phyloP scores from a whole-genome alignment of 768 basidiomycete species.

The Amanita pallidorosea region DNA sequence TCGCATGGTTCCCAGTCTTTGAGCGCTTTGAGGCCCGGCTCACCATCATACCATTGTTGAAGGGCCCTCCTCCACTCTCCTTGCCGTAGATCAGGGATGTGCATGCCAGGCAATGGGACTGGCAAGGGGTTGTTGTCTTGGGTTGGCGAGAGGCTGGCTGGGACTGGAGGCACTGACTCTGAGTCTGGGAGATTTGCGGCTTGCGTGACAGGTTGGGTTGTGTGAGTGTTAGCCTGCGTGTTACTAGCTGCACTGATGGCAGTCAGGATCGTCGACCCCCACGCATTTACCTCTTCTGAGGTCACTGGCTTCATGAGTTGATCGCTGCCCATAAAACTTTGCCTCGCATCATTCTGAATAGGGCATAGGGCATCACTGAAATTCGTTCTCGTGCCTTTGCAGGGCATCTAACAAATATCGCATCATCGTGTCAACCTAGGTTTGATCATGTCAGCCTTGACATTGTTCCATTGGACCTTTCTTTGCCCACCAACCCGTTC shows the following conservation, averaged over 20 bases:
- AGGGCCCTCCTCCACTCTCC: background rate
- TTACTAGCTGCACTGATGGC: background rate
- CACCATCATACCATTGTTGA: background rate
- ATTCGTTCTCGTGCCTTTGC: constrained; percentile 16
- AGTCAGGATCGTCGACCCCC: background rate
- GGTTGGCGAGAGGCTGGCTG: background rate
- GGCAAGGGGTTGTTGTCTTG: background rate
- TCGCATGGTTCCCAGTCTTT: background rate
- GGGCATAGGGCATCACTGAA: constrained; percentile 20
- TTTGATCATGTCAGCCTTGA: no score
- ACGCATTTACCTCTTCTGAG: constrained; percentile 6
- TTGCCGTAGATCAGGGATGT: background rate
- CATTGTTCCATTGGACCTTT: no score
- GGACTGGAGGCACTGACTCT: no score
- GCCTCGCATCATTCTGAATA: constrained; percentile 4
- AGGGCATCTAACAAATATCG: constrained; percentile 23
- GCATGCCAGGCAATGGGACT: background rate
- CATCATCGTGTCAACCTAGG: constrained; percentile 22
- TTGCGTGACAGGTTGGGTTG: background rate
- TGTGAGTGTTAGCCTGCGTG: background rate
- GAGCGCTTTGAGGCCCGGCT: background rate
- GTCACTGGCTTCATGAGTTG: constrained; percentile 8
- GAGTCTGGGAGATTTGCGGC: background rate
- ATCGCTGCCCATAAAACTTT: constrained; percentile 19
- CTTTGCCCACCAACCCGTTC: no score